Evolutionary conservation across 148 eudicot genomes (phyloP).

Genomic region (Chenopodium quinoa): DNA sequence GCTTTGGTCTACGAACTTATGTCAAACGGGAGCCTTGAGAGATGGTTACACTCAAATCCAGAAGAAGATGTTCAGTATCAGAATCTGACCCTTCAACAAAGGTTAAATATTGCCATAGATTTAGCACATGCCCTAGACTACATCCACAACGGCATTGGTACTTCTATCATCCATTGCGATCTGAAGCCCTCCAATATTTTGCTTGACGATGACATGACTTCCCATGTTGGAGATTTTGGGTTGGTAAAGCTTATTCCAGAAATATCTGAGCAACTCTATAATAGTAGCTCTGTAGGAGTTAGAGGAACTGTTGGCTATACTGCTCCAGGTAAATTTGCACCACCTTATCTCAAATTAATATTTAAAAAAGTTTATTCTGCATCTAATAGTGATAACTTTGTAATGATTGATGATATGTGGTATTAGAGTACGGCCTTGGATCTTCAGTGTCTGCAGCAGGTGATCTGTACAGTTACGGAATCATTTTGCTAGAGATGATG

Average conservation of each 20-base stretch:
- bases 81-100: conserved; percentile 27
- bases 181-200: conserved; percentile 18
- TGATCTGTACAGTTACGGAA: conserved; percentile 19
- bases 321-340: conserved; percentile 15
- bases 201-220: conserved; percentile 9
- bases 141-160: conserved; percentile 4
- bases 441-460: conserved; percentile 1
- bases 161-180: conserved; percentile 18
- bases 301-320: conserved; percentile 20
- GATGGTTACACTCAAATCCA: conserved; percentile 16
- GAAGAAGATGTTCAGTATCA: not conserved
- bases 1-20: conserved; percentile 28
- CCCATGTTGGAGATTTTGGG: conserved; percentile 20
- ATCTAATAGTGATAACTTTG: not conserved
- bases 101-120: conserved; percentile 20
- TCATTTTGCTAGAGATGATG: conserved; percentile 17
- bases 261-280: conserved; percentile 1
- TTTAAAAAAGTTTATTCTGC: too few relatives aligned
- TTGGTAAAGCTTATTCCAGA: conserved; percentile 21
- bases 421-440: conserved; percentile 15
- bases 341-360: not conserved
- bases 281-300: conserved; percentile 8
- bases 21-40: conserved; percentile 26
- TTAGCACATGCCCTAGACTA: conserved; percentile 18
- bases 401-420: not conserved